phyloP scores from a whole-genome alignment of 768 basidiomycete species.

The Russula vinacea region DNA sequence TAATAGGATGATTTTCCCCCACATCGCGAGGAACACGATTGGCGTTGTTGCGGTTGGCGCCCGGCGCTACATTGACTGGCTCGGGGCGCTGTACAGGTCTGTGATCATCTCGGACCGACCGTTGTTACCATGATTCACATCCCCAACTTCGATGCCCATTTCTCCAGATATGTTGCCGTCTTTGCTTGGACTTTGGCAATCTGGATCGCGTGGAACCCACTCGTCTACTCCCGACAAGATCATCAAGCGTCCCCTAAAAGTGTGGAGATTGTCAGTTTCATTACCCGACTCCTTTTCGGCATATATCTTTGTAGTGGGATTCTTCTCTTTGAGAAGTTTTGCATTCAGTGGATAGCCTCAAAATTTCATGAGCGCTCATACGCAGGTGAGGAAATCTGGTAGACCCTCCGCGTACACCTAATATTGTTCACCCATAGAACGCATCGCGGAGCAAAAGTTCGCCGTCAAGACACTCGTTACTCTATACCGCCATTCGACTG shows the following conservation, averaged over 20 bases:
- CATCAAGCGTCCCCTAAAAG: constrained; percentile 33
- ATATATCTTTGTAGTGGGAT: constrained; percentile 64
- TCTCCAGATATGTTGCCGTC: constrained; percentile 55
- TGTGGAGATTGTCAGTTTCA: constrained; percentile 48
- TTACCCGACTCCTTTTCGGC: constrained; percentile 70
- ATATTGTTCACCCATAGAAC: constrained; percentile 47
- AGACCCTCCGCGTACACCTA: constrained; percentile 14
- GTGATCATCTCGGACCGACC: constrained; percentile 25
- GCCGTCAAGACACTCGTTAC: constrained; percentile 67
- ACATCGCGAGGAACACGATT: constrained; percentile 56
- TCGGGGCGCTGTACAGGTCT: constrained; percentile 60
- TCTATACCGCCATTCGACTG: constrained; percentile 74
- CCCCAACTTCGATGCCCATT: neutral
- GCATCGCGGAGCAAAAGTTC: constrained; percentile 79
- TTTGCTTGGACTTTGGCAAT: constrained; percentile 60
- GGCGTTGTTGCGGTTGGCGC: constrained; percentile 71
- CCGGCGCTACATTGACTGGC: constrained; percentile 77
- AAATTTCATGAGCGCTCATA: constrained; percentile 82
- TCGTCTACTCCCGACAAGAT: constrained; percentile 50
- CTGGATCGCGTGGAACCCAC: constrained; percentile 72
- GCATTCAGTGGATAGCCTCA: constrained; percentile 80
- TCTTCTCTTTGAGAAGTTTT: constrained; percentile 77
- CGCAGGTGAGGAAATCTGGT: constrained; percentile 42
- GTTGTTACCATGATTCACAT: constrained; percentile 30
- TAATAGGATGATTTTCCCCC: constrained; percentile 43